These are phyloP conservation scores for Globisporangium emineosum DNA, from an alignment of 352 stramenopile species.

Conservation along the genomic window DNA sequence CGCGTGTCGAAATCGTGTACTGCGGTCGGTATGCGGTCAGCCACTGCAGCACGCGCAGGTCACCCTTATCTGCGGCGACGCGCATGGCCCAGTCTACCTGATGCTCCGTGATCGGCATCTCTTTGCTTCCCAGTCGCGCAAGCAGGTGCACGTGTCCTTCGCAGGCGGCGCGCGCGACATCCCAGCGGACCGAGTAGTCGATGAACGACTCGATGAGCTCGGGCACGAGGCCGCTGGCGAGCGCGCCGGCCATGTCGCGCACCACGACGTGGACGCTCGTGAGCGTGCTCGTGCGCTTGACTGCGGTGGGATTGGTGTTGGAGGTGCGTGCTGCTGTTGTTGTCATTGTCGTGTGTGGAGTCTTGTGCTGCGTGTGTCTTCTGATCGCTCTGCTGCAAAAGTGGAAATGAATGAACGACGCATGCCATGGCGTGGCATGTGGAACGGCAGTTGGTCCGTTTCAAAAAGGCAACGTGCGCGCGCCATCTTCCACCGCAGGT, in stretches of 20 bases:
- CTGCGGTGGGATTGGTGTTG: background rate
- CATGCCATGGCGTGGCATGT: too few relatives aligned
- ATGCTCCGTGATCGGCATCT: conserved; percentile 8
- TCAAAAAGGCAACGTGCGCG: background rate
- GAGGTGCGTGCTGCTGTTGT: background rate
- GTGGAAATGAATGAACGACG: background rate
- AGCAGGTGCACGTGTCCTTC: conserved; percentile 14
- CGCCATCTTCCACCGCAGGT: too few relatives aligned
- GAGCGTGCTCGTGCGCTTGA: conserved; percentile 21
- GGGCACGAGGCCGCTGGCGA: conserved; percentile 33
- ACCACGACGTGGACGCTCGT: conserved; percentile 41
- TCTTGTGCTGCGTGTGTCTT: background rate
- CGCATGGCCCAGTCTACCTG: conserved; percentile 26
- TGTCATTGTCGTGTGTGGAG: background rate
- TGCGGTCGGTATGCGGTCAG: conserved; percentile 32
- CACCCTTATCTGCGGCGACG: conserved; percentile 40
- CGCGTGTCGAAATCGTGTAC: conserved; percentile 29
- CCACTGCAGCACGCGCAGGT: conserved; percentile 35
- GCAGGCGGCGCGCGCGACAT: conserved; percentile 8
- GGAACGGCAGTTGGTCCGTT: background rate
- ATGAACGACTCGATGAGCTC: conserved; percentile 15
- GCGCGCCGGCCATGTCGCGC: conserved; percentile 24
- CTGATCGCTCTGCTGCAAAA: background rate
- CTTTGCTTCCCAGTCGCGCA: background rate
- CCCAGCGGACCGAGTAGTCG: conserved; percentile 11